Evolutionary conservation across 2,329 filamentous ascomycete genomes (phyloP).

Genomic region (Aspergillus quadrilineatus): DNA sequence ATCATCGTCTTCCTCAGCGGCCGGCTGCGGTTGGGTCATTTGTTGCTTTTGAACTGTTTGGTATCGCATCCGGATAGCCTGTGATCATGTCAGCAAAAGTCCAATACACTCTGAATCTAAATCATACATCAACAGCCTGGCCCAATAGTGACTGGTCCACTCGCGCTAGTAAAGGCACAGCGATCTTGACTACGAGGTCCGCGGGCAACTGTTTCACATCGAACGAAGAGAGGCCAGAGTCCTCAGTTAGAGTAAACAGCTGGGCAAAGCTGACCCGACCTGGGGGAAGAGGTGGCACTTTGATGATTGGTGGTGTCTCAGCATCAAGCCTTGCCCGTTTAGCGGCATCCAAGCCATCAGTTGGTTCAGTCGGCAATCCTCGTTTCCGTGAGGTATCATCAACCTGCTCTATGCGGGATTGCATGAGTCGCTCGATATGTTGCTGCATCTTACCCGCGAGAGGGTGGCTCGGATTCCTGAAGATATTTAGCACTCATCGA

Average conservation of each 20-base stretch:
- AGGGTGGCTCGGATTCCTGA: constrained; percentile 76
- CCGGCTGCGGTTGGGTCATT: constrained; percentile 30
- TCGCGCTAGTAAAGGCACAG: constrained; percentile 72
- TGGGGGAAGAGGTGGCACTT: constrained; percentile 69
- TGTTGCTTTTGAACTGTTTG: constrained; percentile 39
- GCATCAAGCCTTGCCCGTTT: constrained; percentile 75
- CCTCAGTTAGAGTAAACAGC: constrained; percentile 80
- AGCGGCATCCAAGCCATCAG: constrained; percentile 68
- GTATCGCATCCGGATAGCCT: constrained; percentile 43
- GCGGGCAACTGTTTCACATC: constrained; percentile 77
- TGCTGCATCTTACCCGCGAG: constrained; percentile 77
- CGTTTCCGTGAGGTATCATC: constrained; percentile 78
- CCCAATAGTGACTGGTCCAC: constrained; percentile 68
- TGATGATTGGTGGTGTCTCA: constrained; percentile 47
- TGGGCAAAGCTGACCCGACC: constrained; percentile 78
- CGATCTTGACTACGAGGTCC: constrained; percentile 74
- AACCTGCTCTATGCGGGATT: constrained; percentile 72
- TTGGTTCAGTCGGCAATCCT: constrained; percentile 66
- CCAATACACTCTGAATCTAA: not conserved
- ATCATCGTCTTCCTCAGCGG: constrained; percentile 64
- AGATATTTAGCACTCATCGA: constrained; percentile 23
- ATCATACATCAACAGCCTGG: constrained; percentile 67
- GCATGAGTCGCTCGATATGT: constrained; percentile 78
- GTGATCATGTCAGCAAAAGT: constrained; percentile 16
- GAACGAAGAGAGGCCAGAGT: constrained; percentile 72